Evolutionary conservation across 768 basidiomycete species (phyloP).

Genomic region (Hypholoma fasciculare): DNA sequence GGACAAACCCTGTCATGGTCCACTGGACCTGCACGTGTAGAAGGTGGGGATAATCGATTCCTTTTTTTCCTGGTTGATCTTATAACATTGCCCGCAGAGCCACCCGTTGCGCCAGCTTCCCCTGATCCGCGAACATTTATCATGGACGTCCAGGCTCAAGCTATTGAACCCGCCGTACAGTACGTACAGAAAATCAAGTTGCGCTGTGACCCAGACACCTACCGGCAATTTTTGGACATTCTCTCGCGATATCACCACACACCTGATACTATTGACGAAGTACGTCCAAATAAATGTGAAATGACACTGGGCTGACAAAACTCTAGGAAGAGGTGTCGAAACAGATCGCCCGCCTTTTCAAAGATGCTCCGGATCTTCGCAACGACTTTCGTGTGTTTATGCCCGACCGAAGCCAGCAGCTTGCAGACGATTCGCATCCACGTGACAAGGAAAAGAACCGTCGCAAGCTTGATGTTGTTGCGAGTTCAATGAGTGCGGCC

Average conservation of each 20-base stretch:
- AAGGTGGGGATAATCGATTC: constrained; percentile 6
- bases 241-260: constrained; percentile 62
- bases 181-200: constrained; percentile 95
- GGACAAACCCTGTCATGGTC: constrained; percentile 41
- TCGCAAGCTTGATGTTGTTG: constrained; percentile 44
- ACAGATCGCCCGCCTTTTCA: constrained; percentile 69
- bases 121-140: constrained; percentile 35
- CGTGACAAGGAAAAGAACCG: constrained; percentile 43
- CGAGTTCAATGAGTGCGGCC: constrained; percentile 25
- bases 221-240: constrained; percentile 26
- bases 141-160: constrained; percentile 44
- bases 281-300: constrained; percentile 19
- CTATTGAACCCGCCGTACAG: constrained; percentile 80
- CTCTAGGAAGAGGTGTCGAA: constrained; percentile 64
- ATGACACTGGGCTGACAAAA: neutral
- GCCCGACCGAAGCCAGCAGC: constrained; percentile 55
- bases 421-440: constrained; percentile 47
- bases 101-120: constrained; percentile 19
- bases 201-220: constrained; percentile 9
- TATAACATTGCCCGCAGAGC: neutral
- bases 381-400: constrained; percentile 77
- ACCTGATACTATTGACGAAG: constrained; percentile 64
- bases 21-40: constrained; percentile 18
- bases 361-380: constrained; percentile 72
- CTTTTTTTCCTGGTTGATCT: neutral